These are phyloP conservation scores for Podospora bellae-mahoneyi DNA, from an alignment of 495 filamentous ascomycete genomes.

Conservation along the genomic window DNA sequence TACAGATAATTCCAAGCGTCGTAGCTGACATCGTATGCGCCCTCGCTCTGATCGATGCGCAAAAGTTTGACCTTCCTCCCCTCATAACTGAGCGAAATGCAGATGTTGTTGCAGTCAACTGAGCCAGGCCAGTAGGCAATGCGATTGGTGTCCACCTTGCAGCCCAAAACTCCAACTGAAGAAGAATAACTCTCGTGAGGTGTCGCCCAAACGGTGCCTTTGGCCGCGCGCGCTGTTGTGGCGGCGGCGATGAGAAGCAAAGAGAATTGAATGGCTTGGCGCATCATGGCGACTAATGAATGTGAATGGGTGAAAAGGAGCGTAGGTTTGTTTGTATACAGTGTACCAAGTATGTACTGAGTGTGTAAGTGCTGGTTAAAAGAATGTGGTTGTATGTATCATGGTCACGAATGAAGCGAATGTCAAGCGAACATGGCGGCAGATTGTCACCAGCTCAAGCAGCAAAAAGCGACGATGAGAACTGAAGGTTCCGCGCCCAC, in stretches of 20 bases:
- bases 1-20: constrained; percentile 51
- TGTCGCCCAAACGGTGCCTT: constrained; percentile 45
- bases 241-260: constrained; percentile 23
- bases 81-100: constrained; percentile 42
- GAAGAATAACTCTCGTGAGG: constrained; percentile 51
- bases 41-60: constrained; percentile 46
- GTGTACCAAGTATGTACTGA: background rate
- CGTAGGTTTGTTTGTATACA: background rate
- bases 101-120: constrained; percentile 48
- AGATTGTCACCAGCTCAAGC: background rate
- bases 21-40: constrained; percentile 49
- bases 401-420: constrained; percentile 14
- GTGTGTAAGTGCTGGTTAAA: constrained; percentile 4
- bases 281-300: constrained; percentile 18
- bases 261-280: constrained; percentile 13
- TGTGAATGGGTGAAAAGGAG: constrained; percentile 4
- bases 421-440: constrained; percentile 20
- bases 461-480: constrained; percentile 8
- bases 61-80: constrained; percentile 43
- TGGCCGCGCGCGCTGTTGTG: constrained; percentile 27
- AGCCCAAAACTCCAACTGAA: constrained; percentile 48
- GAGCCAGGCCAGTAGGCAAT: constrained; percentile 49
- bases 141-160: constrained; percentile 48
- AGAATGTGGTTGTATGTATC: constrained; percentile 11
- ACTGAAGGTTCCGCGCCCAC: background rate